A percentile compares a stretch with the other conserved stretches of the same genome.
These are phyloP conservation scores for Bremia lactucae DNA, from an alignment of 352 stramenopile genomes.

Conservation along the genomic window DNA sequence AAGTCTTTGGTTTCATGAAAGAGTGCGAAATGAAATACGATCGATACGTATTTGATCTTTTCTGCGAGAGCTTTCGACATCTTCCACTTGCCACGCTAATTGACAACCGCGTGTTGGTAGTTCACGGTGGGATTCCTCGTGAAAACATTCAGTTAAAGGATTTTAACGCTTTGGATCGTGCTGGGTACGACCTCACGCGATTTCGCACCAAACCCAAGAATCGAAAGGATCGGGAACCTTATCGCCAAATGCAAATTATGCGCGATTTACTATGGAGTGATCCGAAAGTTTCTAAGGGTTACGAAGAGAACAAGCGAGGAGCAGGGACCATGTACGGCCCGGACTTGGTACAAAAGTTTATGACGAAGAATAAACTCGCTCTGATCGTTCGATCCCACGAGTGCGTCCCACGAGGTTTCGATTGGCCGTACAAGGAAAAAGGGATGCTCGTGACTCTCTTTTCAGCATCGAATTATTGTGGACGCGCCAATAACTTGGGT, in stretches of 20 bases:
- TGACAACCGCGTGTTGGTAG: constrained; percentile 59
- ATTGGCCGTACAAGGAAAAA: constrained; percentile 72
- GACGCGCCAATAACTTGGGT: constrained; percentile 75
- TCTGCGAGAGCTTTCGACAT: constrained; percentile 72
- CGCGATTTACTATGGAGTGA: constrained; percentile 80
- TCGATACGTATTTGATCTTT: constrained; percentile 62
- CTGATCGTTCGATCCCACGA: constrained; percentile 81
- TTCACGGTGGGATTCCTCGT: constrained; percentile 73
- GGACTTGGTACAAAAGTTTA: constrained; percentile 78
- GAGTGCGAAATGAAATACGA: constrained; percentile 82
- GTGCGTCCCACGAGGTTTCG: constrained; percentile 70
- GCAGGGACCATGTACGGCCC: constrained; percentile 67
- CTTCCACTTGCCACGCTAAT: constrained; percentile 66
- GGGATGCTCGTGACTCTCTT: constrained; percentile 83
- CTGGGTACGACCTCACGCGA: constrained; percentile 64
- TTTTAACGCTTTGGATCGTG: constrained; percentile 45
- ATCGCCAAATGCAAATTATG: constrained; percentile 62
- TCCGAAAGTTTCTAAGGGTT: constrained; percentile 49
- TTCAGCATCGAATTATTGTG: constrained; percentile 81
- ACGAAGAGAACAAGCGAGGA: constrained; percentile 73
- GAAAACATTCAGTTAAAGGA: constrained; percentile 45
- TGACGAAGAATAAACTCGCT: constrained; percentile 75
- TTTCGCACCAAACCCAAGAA: constrained; percentile 55
- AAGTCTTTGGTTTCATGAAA: constrained; percentile 84
- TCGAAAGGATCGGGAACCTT: constrained; percentile 37